Conservation (phyloP, 2,329 filamentous ascomycete genomes). For the Fusarium hostae region DNA sequence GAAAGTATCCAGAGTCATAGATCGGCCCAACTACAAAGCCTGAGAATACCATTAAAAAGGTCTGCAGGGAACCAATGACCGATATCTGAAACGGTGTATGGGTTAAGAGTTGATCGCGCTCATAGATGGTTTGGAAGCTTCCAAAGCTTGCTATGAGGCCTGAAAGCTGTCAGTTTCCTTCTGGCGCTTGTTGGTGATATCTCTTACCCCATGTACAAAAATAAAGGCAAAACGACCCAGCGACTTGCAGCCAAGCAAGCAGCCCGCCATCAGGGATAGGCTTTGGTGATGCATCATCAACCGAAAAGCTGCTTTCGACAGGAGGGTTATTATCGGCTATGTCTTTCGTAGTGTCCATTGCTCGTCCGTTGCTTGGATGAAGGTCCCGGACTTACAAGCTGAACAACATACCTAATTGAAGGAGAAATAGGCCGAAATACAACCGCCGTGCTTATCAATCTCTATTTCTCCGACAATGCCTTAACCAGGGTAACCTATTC, state of each 20-base stretch:
- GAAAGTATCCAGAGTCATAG: slow-evolving; percentile 37
- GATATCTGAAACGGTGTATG: slow-evolving; percentile 37
- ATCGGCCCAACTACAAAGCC: slow-evolving; percentile 38
- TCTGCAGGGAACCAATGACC: slow-evolving; percentile 36
- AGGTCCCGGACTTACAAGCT: not conserved
- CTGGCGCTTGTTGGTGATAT: accelerated
- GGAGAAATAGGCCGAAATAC: not conserved
- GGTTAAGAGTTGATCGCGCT: slow-evolving; percentile 3
- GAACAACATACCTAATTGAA: not conserved
- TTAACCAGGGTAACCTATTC: not conserved
- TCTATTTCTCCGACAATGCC: not conserved
- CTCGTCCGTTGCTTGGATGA: not conserved
- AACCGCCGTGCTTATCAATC: not conserved
- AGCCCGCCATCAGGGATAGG: slow-evolving; percentile 26
- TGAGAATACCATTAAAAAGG: slow-evolving; percentile 40
- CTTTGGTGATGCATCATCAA: not conserved
- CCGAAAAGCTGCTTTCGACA: not conserved
- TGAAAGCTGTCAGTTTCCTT: not conserved
- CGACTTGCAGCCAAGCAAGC: slow-evolving; percentile 39
- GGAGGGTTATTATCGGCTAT: not conserved
- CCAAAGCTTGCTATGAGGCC: slow-evolving; percentile 41
- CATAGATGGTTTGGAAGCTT: slow-evolving; percentile 43
- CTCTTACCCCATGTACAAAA: slow-evolving; percentile 41
- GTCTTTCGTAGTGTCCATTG: not conserved
- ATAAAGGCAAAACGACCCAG: slow-evolving; percentile 38